Conservation (phyloP, 1,284 basidiomycete species). For the Hortiboletus rubellus region DNA sequence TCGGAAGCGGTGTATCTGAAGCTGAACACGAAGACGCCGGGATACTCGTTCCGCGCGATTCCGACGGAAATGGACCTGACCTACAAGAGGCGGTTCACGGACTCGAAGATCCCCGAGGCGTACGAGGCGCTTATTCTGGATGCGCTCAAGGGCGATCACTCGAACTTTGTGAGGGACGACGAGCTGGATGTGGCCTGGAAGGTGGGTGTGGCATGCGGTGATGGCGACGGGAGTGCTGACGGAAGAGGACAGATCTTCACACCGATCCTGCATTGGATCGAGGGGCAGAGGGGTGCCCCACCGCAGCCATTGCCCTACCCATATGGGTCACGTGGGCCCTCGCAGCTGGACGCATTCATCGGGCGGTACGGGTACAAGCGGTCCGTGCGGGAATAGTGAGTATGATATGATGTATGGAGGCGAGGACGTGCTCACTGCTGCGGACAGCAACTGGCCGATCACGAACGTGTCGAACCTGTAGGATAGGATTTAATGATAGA, state of each 20-base stretch:
- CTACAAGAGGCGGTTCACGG: constrained; percentile 91
- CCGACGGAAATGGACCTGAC: constrained; percentile 97
- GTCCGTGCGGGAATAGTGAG: constrained; percentile 70
- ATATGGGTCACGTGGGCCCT: constrained; percentile 93
- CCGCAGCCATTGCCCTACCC: constrained; percentile 80
- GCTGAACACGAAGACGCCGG: constrained; percentile 91
- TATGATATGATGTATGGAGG: constrained; percentile 26
- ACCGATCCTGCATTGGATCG: constrained; percentile 93
- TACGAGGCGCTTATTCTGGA: constrained; percentile 93
- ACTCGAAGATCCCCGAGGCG: constrained; percentile 88
- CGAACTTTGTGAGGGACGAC: constrained; percentile 93
- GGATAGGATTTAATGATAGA: background rate
- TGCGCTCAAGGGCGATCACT: constrained; percentile 85
- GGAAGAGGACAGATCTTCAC: constrained; percentile 76
- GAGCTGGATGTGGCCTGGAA: constrained; percentile 96
- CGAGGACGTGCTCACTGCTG: constrained; percentile 41
- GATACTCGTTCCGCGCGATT: constrained; percentile 84
- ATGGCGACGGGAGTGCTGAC: constrained; percentile 12
- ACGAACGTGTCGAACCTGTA: constrained; percentile 24
- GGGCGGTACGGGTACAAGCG: constrained; percentile 79
- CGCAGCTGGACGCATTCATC: constrained; percentile 77
- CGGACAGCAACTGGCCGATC: constrained; percentile 29
- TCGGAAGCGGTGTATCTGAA: constrained; percentile 95
- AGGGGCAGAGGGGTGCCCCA: constrained; percentile 54
- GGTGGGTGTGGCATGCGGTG: constrained; percentile 44